These are phyloP conservation scores for Zea luxurians DNA, from an alignment of 176 grass and related monocot genomes.

Conservation along the genomic window DNA sequence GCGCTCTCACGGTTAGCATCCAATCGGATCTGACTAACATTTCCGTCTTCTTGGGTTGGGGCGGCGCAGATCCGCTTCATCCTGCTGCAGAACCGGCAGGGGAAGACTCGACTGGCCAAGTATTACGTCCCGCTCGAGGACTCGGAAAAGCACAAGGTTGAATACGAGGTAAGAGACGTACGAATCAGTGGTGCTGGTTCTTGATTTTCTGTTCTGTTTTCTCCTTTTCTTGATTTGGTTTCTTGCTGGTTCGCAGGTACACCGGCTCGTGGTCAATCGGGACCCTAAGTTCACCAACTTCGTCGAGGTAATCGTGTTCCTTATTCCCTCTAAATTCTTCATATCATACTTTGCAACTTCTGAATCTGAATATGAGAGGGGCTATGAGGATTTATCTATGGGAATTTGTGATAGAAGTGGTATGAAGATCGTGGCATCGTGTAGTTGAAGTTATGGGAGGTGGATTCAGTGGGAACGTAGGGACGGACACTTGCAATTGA, in stretches of 20 bases:
- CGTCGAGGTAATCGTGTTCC: constrained; percentile 67
- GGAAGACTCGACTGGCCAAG: constrained; percentile 96
- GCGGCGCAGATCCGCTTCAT: constrained; percentile 71
- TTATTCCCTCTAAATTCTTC: constrained; percentile 3
- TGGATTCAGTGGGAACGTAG: background rate
- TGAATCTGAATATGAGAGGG: background rate
- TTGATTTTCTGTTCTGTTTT: background rate
- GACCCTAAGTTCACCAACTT: constrained; percentile 99
- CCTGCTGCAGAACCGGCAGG: constrained; percentile 95
- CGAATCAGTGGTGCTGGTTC: background rate
- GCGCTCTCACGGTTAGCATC: background rate
- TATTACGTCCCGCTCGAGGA: constrained; percentile 98
- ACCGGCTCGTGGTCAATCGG: constrained; percentile 88
- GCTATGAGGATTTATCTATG: background rate
- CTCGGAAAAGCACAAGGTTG: constrained; percentile 99
- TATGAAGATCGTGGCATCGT: background rate
- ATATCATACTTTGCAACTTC: background rate
- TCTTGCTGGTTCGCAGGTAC: constrained; percentile 57
- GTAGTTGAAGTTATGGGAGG: background rate
- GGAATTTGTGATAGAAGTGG: background rate
- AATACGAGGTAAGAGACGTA: constrained; percentile 75
- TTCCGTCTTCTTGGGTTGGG: constrained; percentile 3
- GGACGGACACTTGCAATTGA: background rate
- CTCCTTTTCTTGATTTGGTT: constrained; percentile 11
- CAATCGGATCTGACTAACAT: background rate